These are phyloP conservation scores for Xerocomellus intermedius DNA, from an alignment of 768 basidiomycete genomes.

Conservation along the genomic window DNA sequence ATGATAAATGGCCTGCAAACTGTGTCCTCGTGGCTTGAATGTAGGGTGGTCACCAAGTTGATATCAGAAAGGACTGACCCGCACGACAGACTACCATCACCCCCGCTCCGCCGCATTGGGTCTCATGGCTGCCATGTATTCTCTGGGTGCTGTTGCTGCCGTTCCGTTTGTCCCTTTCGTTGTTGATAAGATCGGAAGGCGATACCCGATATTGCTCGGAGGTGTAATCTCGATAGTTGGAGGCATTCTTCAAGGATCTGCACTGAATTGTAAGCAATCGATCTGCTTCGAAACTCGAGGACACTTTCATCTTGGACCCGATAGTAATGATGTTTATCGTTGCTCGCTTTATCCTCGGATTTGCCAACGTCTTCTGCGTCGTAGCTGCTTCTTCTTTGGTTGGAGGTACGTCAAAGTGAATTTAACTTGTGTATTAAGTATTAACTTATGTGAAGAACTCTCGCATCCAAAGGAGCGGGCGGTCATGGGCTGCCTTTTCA, in stretches of 20 bases:
- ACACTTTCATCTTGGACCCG: neutral
- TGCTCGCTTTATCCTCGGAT: conserved; percentile 1
- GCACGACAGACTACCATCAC: conserved; percentile 44
- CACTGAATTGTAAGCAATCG: neutral
- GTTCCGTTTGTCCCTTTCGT: conserved; percentile 38
- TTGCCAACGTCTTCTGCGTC: neutral
- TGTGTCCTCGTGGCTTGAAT: conserved; percentile 53
- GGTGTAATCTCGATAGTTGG: neutral
- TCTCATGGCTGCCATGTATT: conserved; percentile 56
- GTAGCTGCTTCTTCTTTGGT: conserved; percentile 19
- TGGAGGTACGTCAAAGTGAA: conserved; percentile 12
- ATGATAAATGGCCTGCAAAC: conserved; percentile 66
- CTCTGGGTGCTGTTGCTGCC: conserved; percentile 53
- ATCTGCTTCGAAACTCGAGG: too few species aligned
- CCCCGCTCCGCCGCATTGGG: conserved; percentile 55
- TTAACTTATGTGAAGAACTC: conserved; percentile 11
- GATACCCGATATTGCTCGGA: neutral
- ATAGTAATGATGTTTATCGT: neutral
- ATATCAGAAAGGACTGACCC: neutral
- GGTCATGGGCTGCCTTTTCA: conserved; percentile 13
- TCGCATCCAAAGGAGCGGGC: conserved; percentile 25
- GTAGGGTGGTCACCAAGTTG: too few species aligned
- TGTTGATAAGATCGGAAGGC: conserved; percentile 2
- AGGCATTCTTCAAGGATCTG: neutral
- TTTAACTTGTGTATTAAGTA: neutral